Evolutionary conservation across 2,329 filamentous ascomycete species (phyloP).

Genomic region (Aspergillus brunneoviolaceus): DNA sequence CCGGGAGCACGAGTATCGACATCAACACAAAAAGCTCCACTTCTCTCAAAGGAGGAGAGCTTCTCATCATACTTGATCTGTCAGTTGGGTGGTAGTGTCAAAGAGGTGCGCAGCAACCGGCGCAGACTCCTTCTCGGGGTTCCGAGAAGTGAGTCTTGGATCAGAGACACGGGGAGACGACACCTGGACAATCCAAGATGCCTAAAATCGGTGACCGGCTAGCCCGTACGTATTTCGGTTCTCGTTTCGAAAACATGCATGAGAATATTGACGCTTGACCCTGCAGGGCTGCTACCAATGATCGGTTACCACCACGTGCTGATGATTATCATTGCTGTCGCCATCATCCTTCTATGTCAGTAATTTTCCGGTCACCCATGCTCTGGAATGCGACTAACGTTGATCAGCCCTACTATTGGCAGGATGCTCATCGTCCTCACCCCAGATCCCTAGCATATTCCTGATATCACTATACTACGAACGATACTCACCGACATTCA

Average conservation of each 20-base stretch:
- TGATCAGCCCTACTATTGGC: constrained; percentile 78
- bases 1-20: neutral
- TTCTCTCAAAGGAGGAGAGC: neutral
- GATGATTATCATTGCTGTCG: constrained; percentile 92
- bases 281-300: constrained; percentile 58
- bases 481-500: constrained; percentile 75
- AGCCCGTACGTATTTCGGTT: constrained; percentile 33
- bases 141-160: constrained; percentile 40
- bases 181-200: constrained; percentile 25
- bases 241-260: neutral
- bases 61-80: neutral
- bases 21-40: neutral
- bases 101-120: constrained; percentile 10
- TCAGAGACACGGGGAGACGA: constrained; percentile 12
- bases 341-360: constrained; percentile 93
- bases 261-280: constrained; percentile 7
- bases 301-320: constrained; percentile 79
- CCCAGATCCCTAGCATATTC: constrained; percentile 92
- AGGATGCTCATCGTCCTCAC: constrained; percentile 94
- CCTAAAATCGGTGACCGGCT: constrained; percentile 35
- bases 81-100: neutral
- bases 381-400: constrained; percentile 21
- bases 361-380: constrained; percentile 21
- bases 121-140: constrained; percentile 40
- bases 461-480: constrained; percentile 97